These are phyloP conservation scores for Pontederia crassipes DNA, from an alignment of 176 grass and related monocot genomes.

Conservation along the genomic window DNA sequence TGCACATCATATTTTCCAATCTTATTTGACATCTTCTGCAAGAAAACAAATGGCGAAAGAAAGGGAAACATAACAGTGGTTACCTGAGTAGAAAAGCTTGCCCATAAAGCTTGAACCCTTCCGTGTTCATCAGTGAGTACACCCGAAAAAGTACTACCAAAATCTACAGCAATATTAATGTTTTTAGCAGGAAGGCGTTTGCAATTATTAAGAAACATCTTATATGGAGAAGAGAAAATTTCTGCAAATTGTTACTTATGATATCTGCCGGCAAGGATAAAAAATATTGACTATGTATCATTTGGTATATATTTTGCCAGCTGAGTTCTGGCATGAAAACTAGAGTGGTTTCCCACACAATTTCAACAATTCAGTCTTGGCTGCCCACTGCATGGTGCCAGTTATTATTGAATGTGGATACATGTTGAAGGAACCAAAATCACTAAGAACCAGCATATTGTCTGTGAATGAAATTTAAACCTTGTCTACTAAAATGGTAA, in stretches of 20 bases:
- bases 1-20: constrained; percentile 28
- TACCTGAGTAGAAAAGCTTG: constrained; percentile 99
- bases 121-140: constrained; percentile 95
- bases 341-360: too few relatives aligned
- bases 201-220: background rate
- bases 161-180: constrained; percentile 50
- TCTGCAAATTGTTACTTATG: background rate
- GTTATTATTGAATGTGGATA: too few relatives aligned
- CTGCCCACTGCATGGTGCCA: too few relatives aligned
- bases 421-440: too few relatives aligned
- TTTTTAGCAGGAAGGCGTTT: background rate
- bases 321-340: too few relatives aligned
- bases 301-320: too few relatives aligned
- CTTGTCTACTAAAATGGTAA: too few relatives aligned
- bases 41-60: constrained; percentile 3
- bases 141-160: constrained; percentile 94
- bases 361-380: too few relatives aligned
- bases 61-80: background rate
- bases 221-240: background rate
- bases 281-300: too few relatives aligned
- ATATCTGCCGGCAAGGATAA: background rate
- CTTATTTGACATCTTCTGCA: constrained; percentile 11
- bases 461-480: too few relatives aligned
- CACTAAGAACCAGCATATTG: too few relatives aligned
- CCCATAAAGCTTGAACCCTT: constrained; percentile 97